A percentile compares a stretch with the other conserved stretches of the same genome.
Evolutionary conservation across 2,329 filamentous ascomycete genomes (phyloP).

Genomic region (Diaporthe sp.): DNA sequence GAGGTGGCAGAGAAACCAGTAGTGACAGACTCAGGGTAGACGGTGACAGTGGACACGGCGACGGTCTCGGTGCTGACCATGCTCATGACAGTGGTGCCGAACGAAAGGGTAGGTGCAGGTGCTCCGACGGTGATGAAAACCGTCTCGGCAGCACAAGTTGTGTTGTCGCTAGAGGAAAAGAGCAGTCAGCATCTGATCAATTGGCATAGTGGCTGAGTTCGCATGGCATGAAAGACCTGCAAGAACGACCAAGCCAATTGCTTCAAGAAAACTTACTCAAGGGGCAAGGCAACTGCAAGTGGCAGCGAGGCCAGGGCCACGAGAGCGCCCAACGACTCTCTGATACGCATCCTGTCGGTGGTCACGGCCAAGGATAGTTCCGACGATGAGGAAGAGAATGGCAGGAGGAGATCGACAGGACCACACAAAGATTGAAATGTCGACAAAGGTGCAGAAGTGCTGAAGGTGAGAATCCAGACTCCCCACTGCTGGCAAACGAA

Average conservation of each 20-base stretch:
- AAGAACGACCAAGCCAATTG: not conserved
- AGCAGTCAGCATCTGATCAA: constrained; percentile 30
- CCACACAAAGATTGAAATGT: not conserved
- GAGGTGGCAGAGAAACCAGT: constrained; percentile 19
- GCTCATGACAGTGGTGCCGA: constrained; percentile 38
- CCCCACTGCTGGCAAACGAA: constrained; percentile 37
- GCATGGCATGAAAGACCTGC: constrained; percentile 37
- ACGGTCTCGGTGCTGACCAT: constrained; percentile 43
- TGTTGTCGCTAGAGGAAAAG: constrained; percentile 36
- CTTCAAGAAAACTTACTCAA: constrained; percentile 49
- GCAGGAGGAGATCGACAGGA: not conserved
- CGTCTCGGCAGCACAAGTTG: constrained; percentile 60
- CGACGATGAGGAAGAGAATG: not conserved
- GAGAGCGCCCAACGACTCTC: constrained; percentile 53
- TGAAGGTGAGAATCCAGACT: not conserved
- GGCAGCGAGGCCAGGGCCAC: constrained; percentile 53
- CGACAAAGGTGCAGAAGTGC: not conserved
- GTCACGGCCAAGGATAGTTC: constrained; percentile 4
- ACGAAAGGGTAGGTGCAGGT: constrained; percentile 36
- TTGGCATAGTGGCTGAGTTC: constrained; percentile 40
- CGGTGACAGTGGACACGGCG: constrained; percentile 44
- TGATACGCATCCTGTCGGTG: constrained; percentile 56
- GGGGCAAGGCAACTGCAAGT: constrained; percentile 51
- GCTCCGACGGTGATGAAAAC: constrained; percentile 63
- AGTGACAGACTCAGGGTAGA: constrained; percentile 37